Evolutionary conservation across 2,329 filamentous ascomycete species (phyloP).

Genomic region (Penicillium aurantiogriseum): DNA sequence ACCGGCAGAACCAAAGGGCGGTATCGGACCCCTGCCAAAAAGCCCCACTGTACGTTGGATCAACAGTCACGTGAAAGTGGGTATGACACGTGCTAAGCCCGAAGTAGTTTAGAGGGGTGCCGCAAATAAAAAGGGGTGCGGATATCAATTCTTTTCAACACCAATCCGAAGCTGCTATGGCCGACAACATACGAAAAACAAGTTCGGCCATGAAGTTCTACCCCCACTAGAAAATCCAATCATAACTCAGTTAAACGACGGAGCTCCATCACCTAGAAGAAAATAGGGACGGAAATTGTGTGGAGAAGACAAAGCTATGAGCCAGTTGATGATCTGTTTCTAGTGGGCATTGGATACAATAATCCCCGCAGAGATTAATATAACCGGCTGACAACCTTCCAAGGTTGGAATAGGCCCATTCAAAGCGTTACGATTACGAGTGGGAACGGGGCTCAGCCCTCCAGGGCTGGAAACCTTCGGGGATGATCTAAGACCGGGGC

Average conservation of each 20-base stretch:
- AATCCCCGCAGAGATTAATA: not conserved
- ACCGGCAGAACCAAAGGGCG: not conserved
- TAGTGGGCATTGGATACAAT: not conserved
- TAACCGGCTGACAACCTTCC: not conserved
- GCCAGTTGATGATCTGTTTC: not conserved
- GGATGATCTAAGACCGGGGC: not conserved
- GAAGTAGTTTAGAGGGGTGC: not conserved
- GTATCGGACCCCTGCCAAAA: not conserved
- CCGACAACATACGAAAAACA: not conserved
- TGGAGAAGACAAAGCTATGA: not conserved
- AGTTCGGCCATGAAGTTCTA: not conserved
- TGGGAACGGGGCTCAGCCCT: conserved; percentile 4
- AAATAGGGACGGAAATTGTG: not conserved
- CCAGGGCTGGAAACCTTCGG: not conserved
- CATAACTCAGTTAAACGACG: not conserved
- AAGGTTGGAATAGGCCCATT: not conserved
- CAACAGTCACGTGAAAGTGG: not conserved
- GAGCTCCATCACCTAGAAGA: not conserved
- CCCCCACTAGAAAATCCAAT: not conserved
- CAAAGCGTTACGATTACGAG: not conserved
- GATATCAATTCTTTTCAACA: not conserved
- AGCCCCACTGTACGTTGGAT: not conserved
- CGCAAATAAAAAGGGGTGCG: conserved; percentile 1
- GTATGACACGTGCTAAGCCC: not conserved
- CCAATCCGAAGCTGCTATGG: not conserved